phyloP scores from a whole-genome alignment of 1,284 basidiomycete species.

The Thecaphora frezii region DNA sequence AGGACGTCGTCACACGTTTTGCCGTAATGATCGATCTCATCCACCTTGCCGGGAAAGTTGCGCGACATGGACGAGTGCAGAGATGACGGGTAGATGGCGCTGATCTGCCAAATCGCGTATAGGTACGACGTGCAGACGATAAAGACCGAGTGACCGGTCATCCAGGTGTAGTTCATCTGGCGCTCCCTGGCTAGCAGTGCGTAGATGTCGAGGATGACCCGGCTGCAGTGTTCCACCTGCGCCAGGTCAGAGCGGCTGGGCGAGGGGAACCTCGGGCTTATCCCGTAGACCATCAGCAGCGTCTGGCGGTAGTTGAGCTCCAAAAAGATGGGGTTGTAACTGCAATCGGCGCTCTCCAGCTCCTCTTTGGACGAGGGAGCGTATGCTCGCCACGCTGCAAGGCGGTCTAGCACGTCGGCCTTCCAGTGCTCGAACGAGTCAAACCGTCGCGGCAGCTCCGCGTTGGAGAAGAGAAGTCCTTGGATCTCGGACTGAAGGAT shows the following conservation, averaged over 20 bases:
- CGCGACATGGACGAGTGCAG: slow-evolving; percentile 25
- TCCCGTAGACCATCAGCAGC: slow-evolving; percentile 35
- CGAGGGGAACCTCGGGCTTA: slow-evolving; percentile 34
- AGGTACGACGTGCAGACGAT: slow-evolving; percentile 33
- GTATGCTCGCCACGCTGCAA: slow-evolving; percentile 30
- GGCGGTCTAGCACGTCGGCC: slow-evolving; percentile 27
- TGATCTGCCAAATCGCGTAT: slow-evolving; percentile 37
- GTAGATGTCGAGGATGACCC: slow-evolving; percentile 44
- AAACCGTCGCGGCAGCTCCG: slow-evolving; percentile 37
- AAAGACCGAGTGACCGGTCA: slow-evolving; percentile 39
- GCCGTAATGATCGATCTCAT: slow-evolving; percentile 36
- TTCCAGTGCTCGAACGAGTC: slow-evolving; percentile 31
- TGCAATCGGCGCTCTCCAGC: slow-evolving; percentile 27
- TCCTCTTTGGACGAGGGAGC: slow-evolving; percentile 31
- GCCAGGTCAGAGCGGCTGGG: slow-evolving; percentile 31
- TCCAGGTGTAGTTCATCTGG: slow-evolving; percentile 40
- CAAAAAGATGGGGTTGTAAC: slow-evolving; percentile 40
- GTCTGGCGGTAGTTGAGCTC: slow-evolving; percentile 43
- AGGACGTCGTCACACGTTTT: slow-evolving; percentile 33
- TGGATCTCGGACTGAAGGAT: slow-evolving; percentile 38
- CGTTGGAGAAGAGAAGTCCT: slow-evolving; percentile 31
- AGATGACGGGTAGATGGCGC: slow-evolving; percentile 22
- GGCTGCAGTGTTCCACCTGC: slow-evolving; percentile 33
- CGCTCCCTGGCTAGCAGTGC: slow-evolving; percentile 34
- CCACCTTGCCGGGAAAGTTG: slow-evolving; percentile 31